Evolutionary conservation across 345 rosid species (phyloP).

Genomic region (Gynandropsis gynandra): DNA sequence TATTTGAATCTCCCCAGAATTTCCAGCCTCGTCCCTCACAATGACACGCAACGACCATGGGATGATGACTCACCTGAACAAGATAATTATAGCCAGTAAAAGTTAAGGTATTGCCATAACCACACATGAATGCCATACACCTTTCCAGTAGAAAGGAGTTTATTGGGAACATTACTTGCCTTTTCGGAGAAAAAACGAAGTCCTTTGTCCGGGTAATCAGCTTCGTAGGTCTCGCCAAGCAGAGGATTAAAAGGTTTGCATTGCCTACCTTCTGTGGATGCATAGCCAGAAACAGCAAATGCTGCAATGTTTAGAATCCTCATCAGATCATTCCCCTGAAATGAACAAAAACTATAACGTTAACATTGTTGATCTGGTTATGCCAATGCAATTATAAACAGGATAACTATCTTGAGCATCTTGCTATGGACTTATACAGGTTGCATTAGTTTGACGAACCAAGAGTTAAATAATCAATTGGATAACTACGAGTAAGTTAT

Average conservation of each 20-base stretch:
- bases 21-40: conserved; percentile 99
- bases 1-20: conserved; percentile 97
- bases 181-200: conserved; percentile 92
- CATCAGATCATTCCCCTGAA: conserved; percentile 94
- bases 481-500: too few species aligned
- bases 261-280: conserved; percentile 97
- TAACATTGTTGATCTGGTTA: background rate
- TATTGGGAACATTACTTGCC: conserved; percentile 32
- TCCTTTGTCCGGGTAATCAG: conserved; percentile 98
- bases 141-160: conserved; percentile 1
- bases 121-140: conserved; percentile 11
- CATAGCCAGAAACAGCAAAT: conserved; percentile 98
- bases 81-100: conserved; percentile 22
- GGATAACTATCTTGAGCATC: conserved; percentile 1
- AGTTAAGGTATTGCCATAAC: conserved; percentile 4
- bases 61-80: conserved; percentile 95
- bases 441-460: too few species aligned
- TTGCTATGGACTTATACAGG: background rate
- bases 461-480: too few species aligned
- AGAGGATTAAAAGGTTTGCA: conserved; percentile 99
- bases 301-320: conserved; percentile 90
- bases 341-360: conserved; percentile 22
- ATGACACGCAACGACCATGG: conserved; percentile 95
- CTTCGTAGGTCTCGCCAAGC: conserved; percentile 97
- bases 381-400: background rate